Evolutionary conservation across 257 asterid genomes (phyloP).

Genomic region (Salvia miltiorrhiza): DNA sequence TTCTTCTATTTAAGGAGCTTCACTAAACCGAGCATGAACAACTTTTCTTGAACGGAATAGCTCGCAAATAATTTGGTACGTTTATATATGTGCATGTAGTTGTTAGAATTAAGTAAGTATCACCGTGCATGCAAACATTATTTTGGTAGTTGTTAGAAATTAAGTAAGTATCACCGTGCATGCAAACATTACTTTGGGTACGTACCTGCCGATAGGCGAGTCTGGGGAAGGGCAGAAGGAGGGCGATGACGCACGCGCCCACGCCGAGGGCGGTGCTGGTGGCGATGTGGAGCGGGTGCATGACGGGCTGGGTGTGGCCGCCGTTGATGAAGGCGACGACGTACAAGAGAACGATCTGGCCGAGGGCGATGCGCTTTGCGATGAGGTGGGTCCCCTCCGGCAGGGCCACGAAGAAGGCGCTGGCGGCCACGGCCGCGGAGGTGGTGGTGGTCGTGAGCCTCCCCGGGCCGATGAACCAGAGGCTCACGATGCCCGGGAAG

Average conservation of each 20-base stretch:
- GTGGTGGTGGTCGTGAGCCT: conserved; percentile 46
- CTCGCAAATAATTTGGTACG: no score
- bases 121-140: no score
- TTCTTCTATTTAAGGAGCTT: no score
- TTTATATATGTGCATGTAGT: no score
- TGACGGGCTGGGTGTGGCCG: conserved; percentile 37
- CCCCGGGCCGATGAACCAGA: conserved; percentile 60
- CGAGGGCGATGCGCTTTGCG: conserved; percentile 71
- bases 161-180: no score
- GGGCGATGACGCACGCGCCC: conserved; percentile 62
- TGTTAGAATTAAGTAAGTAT: no score
- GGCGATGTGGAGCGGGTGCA: conserved; percentile 74
- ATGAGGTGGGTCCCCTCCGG: conserved; percentile 63
- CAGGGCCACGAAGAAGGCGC: conserved; percentile 56
- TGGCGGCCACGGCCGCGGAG: conserved; percentile 45
- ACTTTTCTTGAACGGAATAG: no score
- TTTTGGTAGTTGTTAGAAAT: no score
- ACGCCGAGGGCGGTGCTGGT: conserved; percentile 79
- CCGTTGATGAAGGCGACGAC: conserved; percentile 58
- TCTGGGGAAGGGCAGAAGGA: conserved; percentile 62
- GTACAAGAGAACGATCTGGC: conserved; percentile 73
- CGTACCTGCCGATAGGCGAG: conserved; percentile 66
- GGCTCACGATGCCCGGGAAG: conserved; percentile 51
- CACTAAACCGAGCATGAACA: no score
- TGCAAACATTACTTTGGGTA: neutral